These are phyloP conservation scores for Inonotus obliquus DNA, from an alignment of 1,284 basidiomycete species.

Conservation along the genomic window DNA sequence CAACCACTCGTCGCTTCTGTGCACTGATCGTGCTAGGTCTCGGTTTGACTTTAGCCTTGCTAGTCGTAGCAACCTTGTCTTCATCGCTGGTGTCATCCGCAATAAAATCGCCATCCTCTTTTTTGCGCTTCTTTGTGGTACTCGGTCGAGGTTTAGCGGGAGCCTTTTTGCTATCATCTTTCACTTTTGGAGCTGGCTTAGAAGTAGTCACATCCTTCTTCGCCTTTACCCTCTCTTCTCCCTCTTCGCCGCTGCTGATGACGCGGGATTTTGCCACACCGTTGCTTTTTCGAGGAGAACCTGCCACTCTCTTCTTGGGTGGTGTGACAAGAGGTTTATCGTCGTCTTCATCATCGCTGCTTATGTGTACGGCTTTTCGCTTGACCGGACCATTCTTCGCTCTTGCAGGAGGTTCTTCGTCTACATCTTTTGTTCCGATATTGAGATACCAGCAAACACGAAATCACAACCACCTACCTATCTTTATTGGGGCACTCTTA, in stretches of 20 bases:
- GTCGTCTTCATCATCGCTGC: constrained; percentile 26
- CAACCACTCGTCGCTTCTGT: constrained; percentile 22
- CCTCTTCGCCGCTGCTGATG: constrained; percentile 1
- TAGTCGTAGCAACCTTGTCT: neutral
- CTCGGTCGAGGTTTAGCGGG: constrained; percentile 1
- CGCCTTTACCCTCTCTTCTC: constrained; percentile 31
- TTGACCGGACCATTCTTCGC: constrained; percentile 5
- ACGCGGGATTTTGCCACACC: constrained; percentile 28
- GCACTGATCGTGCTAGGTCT: constrained; percentile 16
- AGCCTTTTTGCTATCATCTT: neutral
- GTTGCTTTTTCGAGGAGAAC: constrained; percentile 14
- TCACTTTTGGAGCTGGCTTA: neutral
- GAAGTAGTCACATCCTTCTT: neutral
- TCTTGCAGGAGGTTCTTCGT: constrained; percentile 14
- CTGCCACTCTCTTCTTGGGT: constrained; percentile 23
- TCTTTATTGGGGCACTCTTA: constrained; percentile 25
- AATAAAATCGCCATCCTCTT: neutral
- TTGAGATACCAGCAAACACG: neutral
- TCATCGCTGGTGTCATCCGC: neutral
- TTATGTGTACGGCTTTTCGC: constrained; percentile 9
- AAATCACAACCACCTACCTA: constrained; percentile 26
- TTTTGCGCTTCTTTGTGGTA: neutral
- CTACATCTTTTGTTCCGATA: constrained; percentile 2
- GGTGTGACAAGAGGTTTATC: constrained; percentile 22
- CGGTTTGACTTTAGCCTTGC: constrained; percentile 27